Base-by-base conservation (phyloP, 2,329 filamentous ascomycete genomes). In the Epichloe hybrida region DNA sequence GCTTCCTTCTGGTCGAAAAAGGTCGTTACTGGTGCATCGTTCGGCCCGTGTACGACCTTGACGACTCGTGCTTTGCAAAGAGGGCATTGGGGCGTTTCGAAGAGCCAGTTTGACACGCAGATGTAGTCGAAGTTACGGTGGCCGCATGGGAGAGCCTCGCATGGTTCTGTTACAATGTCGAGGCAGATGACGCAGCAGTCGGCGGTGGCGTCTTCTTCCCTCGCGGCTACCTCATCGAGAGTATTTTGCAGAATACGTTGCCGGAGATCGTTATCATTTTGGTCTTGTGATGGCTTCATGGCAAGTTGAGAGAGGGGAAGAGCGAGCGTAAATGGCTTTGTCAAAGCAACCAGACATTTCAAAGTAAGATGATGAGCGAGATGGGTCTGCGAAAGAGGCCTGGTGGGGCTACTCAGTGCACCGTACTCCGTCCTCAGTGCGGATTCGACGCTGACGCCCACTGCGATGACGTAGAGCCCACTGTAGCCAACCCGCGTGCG, bases 151-250 rank as follows among this genome's bases (percentile, higher is more conserved):
- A 76, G 70, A 7, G 86, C 79, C 48, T 83, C 73, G 55, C 86
- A 88, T 49, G 79, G 69, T 59, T 93, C 86, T 9, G 80, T 79
- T 60, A 95, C 74, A 49, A 70, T 62, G 51, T 91, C 86, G 54
- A 96, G 80, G 66, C 90, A 97, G 65, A 97, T 93, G 55, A 94
- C 88, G 66, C 90, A 96, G 61, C 76, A 80, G 55, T 64, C 59
- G 21, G 52, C 39, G 21, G 53, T 46, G 20, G 48, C 40, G 52
- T 60, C 54, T 48, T 60, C 54, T 27, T 57, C n/a, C 23, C 53
- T 53, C 5, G 56, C 55, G 13, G 66, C 61, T 43, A 72, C 64
- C 55, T 75, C 69, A 52, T 64, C 59, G 15, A 76, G 68, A 0
- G 73, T 75, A 44, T 61, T 68, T 43, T 71, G 69, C 31, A 76